These are phyloP conservation scores for Tephrocybe sp. DNA, from an alignment of 768 basidiomycete species.

Conservation along the genomic window DNA sequence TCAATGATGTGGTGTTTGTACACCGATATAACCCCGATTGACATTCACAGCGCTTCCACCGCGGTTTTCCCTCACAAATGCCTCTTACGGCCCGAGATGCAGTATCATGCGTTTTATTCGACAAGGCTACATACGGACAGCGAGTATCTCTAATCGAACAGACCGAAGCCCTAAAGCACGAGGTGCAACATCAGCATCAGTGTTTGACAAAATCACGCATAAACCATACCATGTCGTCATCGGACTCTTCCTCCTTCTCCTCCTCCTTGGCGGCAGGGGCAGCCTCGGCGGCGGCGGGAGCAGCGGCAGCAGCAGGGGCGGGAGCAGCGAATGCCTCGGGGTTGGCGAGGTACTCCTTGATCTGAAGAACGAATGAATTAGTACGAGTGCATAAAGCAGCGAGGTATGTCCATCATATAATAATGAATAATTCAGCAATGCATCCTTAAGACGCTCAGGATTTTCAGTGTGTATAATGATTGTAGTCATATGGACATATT, in stretches of 20 bases:
- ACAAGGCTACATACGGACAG: constrained; percentile 19
- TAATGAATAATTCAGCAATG: constrained; percentile 29
- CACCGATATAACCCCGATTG: constrained; percentile 13
- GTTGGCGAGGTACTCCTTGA: constrained; percentile 96
- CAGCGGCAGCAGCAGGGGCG: constrained; percentile 60
- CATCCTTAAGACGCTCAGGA: constrained; percentile 63
- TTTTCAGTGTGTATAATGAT: constrained; percentile 76
- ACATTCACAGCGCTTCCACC: neutral
- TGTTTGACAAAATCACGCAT: neutral
- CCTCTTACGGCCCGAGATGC: constrained; percentile 11
- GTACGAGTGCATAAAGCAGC: neutral
- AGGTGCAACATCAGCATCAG: constrained; percentile 12
- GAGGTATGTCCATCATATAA: constrained; percentile 28
- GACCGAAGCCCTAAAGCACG: constrained; percentile 77
- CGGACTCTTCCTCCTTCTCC: constrained; percentile 84
- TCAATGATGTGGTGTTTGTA: constrained; percentile 6
- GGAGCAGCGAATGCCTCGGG: constrained; percentile 95
- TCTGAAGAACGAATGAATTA: constrained; percentile 42
- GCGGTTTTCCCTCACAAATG: constrained; percentile 5
- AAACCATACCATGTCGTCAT: constrained; percentile 83
- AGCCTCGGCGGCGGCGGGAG: constrained; percentile 44
- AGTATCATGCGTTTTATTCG: constrained; percentile 11
- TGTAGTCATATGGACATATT: constrained; percentile 29
- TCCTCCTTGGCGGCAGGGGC: constrained; percentile 60
- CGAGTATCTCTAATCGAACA: constrained; percentile 70